phyloP scores from a whole-genome alignment of 2,329 filamentous ascomycete genomes.

The Nemania sp. region DNA sequence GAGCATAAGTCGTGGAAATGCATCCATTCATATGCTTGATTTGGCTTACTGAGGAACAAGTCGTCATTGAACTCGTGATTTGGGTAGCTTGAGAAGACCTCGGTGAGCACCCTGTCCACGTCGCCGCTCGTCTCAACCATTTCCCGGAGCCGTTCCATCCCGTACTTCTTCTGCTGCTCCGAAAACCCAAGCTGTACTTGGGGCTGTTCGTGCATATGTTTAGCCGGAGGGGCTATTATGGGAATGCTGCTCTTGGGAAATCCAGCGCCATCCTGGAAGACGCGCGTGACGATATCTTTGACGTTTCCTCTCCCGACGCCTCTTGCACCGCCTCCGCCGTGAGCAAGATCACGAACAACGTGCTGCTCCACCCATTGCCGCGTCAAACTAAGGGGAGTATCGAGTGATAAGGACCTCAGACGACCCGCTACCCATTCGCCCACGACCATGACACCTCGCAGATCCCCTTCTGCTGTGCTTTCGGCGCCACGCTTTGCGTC shows the following conservation, averaged over 20 bases:
- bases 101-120: constrained; percentile 75
- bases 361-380: constrained; percentile 78
- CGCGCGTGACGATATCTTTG: constrained; percentile 76
- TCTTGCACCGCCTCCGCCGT: constrained; percentile 72
- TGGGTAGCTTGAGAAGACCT: constrained; percentile 87
- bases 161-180: constrained; percentile 72
- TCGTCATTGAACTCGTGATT: constrained; percentile 92
- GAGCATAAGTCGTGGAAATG: constrained; percentile 89
- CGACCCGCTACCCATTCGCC: constrained; percentile 84
- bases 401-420: constrained; percentile 56
- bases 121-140: constrained; percentile 82
- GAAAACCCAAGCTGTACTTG: constrained; percentile 69
- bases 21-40: constrained; percentile 85
- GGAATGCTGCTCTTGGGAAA: constrained; percentile 65
- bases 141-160: constrained; percentile 72
- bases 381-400: constrained; percentile 59
- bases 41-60: constrained; percentile 82
- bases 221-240: constrained; percentile 47
- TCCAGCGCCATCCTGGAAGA: constrained; percentile 79
- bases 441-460: constrained; percentile 83
- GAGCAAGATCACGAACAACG: constrained; percentile 67
- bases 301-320: constrained; percentile 72
- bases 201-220: constrained; percentile 58
- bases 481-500: constrained; percentile 71
- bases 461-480: constrained; percentile 70